phyloP scores from a whole-genome alignment of 805 yeast species.

The Metschnikowia aberdeeniae region DNA sequence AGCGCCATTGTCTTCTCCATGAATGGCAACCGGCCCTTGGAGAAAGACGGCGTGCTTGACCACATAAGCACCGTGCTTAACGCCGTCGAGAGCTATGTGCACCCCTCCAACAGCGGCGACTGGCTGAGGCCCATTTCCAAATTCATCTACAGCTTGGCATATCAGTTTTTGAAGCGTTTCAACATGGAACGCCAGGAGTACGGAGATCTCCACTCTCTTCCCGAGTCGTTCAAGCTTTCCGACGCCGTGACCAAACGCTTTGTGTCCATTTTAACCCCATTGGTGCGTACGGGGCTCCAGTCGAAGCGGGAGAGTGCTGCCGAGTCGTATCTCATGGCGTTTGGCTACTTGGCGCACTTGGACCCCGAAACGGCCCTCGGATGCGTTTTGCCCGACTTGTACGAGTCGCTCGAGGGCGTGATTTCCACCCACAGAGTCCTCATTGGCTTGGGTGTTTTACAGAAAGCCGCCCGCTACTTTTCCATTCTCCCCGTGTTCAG shows the following conservation, averaged over 20 bases:
- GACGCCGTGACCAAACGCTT: constrained; percentile 39
- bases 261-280: constrained; percentile 49
- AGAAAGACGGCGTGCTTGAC: constrained; percentile 45
- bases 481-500: constrained; percentile 59
- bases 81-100: constrained; percentile 75
- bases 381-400: constrained; percentile 62
- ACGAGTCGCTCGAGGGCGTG: constrained; percentile 65
- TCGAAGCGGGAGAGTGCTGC: constrained; percentile 59
- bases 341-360: constrained; percentile 62
- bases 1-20: constrained; percentile 57
- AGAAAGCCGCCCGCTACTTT: constrained; percentile 63
- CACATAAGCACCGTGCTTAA: constrained; percentile 54
- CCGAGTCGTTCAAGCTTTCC: constrained; percentile 30
- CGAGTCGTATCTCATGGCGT: constrained; percentile 53
- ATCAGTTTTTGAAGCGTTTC: constrained; percentile 56
- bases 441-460: constrained; percentile 65
- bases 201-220: constrained; percentile 23
- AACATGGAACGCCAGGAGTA: constrained; percentile 44
- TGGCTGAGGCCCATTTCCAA: constrained; percentile 75
- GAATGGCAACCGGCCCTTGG: constrained; percentile 43
- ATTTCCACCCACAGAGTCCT: constrained; percentile 76
- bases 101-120: constrained; percentile 90
- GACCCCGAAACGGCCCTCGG: constrained; percentile 54
- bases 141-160: constrained; percentile 56
- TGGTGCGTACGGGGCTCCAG: constrained; percentile 69